These are phyloP conservation scores for Saprolegnia parasitica DNA, from an alignment of 352 stramenopile species.

Conservation along the genomic window DNA sequence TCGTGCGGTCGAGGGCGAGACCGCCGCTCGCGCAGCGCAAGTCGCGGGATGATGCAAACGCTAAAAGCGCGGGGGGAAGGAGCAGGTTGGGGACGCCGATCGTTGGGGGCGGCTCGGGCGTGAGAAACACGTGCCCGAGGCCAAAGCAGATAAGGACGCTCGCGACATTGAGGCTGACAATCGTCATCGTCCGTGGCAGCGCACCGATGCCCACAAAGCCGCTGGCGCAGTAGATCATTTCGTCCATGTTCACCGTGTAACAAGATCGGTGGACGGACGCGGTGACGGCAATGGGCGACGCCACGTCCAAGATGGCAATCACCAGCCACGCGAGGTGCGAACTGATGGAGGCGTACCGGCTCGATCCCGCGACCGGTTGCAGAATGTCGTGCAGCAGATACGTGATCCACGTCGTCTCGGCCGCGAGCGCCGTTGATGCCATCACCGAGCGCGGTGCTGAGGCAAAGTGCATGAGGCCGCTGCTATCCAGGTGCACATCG, in stretches of 20 bases:
- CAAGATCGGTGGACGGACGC: constrained; percentile 10
- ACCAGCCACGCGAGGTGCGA: neutral
- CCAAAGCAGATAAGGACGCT: neutral
- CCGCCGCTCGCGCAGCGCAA: neutral
- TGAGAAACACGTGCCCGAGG: neutral
- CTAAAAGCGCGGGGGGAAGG: neutral
- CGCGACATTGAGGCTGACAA: neutral
- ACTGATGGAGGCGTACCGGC: neutral
- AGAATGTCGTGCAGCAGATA: constrained; percentile 17
- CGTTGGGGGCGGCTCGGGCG: neutral
- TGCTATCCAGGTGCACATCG: neutral
- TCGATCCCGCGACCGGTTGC: neutral
- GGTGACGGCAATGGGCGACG: neutral
- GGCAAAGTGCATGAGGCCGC: neutral
- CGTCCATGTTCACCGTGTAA: constrained; percentile 20
- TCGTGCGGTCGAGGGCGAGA: neutral
- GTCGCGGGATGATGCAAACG: neutral
- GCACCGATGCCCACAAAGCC: neutral
- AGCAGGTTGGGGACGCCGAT: neutral
- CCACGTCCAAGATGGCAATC: neutral
- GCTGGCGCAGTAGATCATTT: constrained; percentile 1
- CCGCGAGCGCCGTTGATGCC: neutral
- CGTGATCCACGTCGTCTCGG: constrained; percentile 18
- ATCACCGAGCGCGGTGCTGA: neutral
- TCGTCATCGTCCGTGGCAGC: neutral